Evolutionary conservation across 2,329 filamentous ascomycete genomes (phyloP), one percentile per base, ranked within the genome.

Genomic region (Pyrenophora graminea): DNA sequence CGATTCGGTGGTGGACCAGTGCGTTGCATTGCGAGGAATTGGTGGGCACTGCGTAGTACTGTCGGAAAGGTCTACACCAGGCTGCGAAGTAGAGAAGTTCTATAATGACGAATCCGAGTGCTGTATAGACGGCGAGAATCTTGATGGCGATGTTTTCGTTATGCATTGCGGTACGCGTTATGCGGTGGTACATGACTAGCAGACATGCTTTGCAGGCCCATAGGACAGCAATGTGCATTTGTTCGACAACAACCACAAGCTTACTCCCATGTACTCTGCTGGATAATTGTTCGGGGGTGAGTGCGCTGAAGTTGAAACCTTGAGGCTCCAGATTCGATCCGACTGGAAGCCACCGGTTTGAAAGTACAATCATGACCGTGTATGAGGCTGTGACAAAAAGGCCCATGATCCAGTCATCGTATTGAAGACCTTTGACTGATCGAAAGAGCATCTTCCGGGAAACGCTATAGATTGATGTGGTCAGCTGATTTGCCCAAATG

Each of bases 341-440:
- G 3, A 68, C 64, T 45, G 72, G 66, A 6, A 71, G 63, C 48
- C 77, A 76, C 38, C 72, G 71, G 56, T 79, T 79, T 55, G 77
- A 73, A n/a, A 73, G 71, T 10, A 76, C 74, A 27, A 85, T 74
- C 17, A 82, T 73, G 4, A 73, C 72, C 27, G 79, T 81, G 51
- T 84, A 80, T 40, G 71, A 71, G 10, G 70, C 72, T 54, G 80
- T 70, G 6, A 79, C 77, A 47, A 83, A 72, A 7, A 80, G 36
- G 10, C 63, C 67, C 81, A 85, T 85, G 19, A 82, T 70, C 61
- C 78, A 84, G 62, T 86, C 83, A 58, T 85, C 83, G 21, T 78
- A 61, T 59, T 82, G 79, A n/a, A 83, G 76, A 6, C 73, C 73
- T 36, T 69, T 74, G 58, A 77, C 69, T 33, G 78, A 76, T 13